Percentiles rank a stretch among this genome's conserved stretches.
These are phyloP conservation scores for Lactifluus subvellereus DNA, from an alignment of 768 basidiomycete species.

Conservation along the genomic window DNA sequence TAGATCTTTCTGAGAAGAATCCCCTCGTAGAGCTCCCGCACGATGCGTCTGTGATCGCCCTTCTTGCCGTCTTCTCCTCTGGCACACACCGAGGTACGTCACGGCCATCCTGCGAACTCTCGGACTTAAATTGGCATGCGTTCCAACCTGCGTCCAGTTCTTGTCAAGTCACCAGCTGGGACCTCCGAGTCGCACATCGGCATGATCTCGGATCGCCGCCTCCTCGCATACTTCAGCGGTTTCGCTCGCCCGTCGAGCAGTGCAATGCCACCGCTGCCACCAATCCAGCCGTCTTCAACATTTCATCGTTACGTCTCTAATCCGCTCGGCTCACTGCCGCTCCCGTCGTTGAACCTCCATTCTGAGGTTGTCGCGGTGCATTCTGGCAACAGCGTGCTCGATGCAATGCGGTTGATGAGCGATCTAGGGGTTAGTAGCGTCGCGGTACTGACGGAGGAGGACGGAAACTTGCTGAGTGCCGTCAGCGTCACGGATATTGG, in stretches of 20 bases:
- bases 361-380: conserved; percentile 56
- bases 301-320: conserved; percentile 45
- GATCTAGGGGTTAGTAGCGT: conserved; percentile 81
- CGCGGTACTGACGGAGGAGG: conserved; percentile 66
- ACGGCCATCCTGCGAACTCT: background rate
- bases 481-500: conserved; percentile 82
- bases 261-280: conserved; percentile 4
- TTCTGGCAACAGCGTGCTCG: conserved; percentile 57
- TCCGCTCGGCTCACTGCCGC: conserved; percentile 48
- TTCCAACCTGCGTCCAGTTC: conserved; percentile 34
- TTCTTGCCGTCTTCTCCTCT: conserved; percentile 60
- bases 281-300: conserved; percentile 7
- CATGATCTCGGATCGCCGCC: conserved; percentile 66
- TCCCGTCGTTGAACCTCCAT: conserved; percentile 63
- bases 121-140: background rate
- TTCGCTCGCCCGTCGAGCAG: conserved; percentile 37
- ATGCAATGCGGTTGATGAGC: conserved; percentile 83
- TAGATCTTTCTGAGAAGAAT: conserved; percentile 85
- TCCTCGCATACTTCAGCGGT: conserved; percentile 63
- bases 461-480: conserved; percentile 59
- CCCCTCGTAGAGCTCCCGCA: conserved; percentile 58
- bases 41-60: conserved; percentile 55
- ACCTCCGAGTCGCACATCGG: conserved; percentile 50
- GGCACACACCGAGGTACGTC: conserved; percentile 65
- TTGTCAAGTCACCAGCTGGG: conserved; percentile 45